Conservation (phyloP, 257 asterid genomes). For the Lantana camara region DNA sequence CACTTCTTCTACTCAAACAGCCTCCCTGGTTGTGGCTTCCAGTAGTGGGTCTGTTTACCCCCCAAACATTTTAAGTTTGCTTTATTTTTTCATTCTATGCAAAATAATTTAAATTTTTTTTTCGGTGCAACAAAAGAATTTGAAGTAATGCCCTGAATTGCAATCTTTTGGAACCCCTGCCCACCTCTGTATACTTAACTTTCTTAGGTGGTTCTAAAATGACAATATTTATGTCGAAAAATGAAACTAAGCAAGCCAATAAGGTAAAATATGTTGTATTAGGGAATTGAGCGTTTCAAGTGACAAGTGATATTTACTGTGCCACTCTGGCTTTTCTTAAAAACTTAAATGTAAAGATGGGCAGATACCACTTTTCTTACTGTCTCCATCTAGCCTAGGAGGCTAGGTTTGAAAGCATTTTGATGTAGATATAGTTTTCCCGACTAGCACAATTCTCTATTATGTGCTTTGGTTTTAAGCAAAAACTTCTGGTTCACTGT, state of each 20-base stretch:
- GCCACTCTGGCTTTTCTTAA: not conserved
- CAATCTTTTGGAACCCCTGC: constrained; percentile 4
- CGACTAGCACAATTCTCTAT: constrained; percentile 1
- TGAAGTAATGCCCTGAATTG: constrained; percentile 15
- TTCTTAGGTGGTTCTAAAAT: not conserved
- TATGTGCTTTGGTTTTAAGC: constrained; percentile 4
- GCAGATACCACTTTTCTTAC: not conserved
- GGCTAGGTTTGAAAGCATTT: not conserved
- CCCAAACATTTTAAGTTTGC: constrained; percentile 9
- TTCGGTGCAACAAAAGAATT: too few relatives aligned
- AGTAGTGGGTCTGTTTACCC: constrained; percentile 70
- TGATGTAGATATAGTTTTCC: not conserved
- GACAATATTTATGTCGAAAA: constrained; percentile 7
- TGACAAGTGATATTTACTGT: constrained; percentile 1
- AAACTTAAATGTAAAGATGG: constrained; percentile 2
- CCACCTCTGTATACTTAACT: not conserved
- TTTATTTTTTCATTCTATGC: constrained; percentile 2
- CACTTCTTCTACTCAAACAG: constrained; percentile 63
- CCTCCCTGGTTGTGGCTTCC: constrained; percentile 62
- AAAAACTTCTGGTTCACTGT: not conserved
- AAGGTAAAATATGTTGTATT: not conserved
- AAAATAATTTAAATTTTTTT: too few relatives aligned
- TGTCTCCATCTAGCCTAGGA: not conserved
- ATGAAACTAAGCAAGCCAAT: not conserved
- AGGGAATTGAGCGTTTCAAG: not conserved